Conservation (phyloP, 106 monocot species). For the Platanthera guangdongensis region DNA sequence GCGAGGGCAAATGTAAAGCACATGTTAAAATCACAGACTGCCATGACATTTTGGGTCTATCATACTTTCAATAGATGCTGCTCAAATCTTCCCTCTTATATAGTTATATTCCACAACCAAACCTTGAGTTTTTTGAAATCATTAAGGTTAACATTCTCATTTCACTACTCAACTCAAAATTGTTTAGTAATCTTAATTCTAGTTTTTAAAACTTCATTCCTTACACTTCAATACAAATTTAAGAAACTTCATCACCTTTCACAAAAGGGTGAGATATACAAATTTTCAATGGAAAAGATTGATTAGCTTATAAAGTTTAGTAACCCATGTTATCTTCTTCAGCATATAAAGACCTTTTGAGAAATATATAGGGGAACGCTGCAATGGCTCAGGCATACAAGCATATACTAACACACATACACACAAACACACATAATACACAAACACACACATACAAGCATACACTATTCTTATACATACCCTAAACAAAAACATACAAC, state of each 20-base stretch:
- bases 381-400: slow-evolving; percentile 37
- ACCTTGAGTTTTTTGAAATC: neutral
- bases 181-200: neutral
- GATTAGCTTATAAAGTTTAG: neutral
- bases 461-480: no score
- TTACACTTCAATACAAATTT: neutral
- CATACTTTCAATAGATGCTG: neutral
- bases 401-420: no score
- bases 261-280: neutral
- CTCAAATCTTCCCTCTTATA: neutral
- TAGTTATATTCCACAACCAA: neutral
- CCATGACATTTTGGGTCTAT: no score
- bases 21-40: no score
- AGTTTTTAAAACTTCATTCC: neutral
- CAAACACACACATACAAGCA: no score
- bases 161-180: neutral
- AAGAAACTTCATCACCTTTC: neutral
- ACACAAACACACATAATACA: no score
- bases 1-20: no score
- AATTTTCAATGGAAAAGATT: neutral
- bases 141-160: neutral
- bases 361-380: neutral
- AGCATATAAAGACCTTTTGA: neutral
- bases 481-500: no score
- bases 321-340: slow-evolving; percentile 2